Base-by-base conservation (phyloP, 305 asterid species). In the Andrographis paniculata region DNA sequence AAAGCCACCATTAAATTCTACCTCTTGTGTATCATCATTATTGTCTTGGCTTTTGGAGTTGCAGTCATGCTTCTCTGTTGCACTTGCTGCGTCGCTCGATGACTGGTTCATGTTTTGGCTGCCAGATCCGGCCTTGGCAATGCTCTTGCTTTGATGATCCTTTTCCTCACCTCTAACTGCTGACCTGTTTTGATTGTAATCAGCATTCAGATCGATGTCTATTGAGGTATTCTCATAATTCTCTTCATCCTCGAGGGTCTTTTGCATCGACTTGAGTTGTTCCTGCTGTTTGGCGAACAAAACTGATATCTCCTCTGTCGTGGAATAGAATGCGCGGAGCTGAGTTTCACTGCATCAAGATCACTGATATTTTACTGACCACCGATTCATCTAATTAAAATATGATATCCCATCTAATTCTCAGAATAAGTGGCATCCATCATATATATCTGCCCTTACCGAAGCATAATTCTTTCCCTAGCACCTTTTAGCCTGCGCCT, bases 391-490 rank as follows among this genome's bases (percentile, higher is more conserved):
- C n/a, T n/a, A n/a, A n/a, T n/a, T n/a, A n/a, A n/a, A n/a, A n/a
- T n/a, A n/a, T n/a, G n/a, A n/a, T n/a, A n/a, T n/a, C n/a, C n/a
- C n/a, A n/a, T 46, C 45, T 44, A 20, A 40, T 31, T 24, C 30
- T 8, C 4, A 24, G 8, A 24, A 24, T 3, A 24, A 24, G 30
- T 24, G 8, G 8, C 30, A 24, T 24, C 30, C 30, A 42, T 2
- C 1, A 42, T 2, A 42, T 9, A 14, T 11, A 13, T 47, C 44
- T 23, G 13, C 21, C 61, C 78, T 71, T 71, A 92, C 99, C 99
- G 91, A 39, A 92, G 99, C 96, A 92, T 92, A 51, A 92, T 84
- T 71, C 99, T 70, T 72, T 92, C 99, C 56, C 92, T 70, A 30
- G 99, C 96, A 42, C 69, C 99, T 72, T 79, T 87, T 39, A 87